Evolutionary conservation across 306 rosid species (phyloP).

Genomic region (Ormosia semicastrata): DNA sequence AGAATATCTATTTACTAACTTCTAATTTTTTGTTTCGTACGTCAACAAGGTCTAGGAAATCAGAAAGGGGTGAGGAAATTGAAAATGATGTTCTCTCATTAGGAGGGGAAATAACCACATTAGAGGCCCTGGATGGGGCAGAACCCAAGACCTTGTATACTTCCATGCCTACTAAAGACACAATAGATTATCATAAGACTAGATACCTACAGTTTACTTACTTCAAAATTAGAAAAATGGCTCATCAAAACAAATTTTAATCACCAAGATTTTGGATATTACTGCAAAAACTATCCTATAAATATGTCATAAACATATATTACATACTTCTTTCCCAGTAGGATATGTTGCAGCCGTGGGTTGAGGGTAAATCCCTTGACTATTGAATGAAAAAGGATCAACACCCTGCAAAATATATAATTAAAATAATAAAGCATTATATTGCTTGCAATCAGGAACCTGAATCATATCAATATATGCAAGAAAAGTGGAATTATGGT

Average conservation of each 20-base stretch:
- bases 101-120: neutral
- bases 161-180: neutral
- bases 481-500: conserved; percentile 4
- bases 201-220: neutral
- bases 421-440: neutral
- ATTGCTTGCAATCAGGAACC: conserved; percentile 8
- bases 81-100: neutral
- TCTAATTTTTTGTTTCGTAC: neutral
- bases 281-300: neutral
- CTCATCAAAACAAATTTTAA: neutral
- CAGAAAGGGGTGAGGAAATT: neutral
- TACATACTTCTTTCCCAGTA: conserved; percentile 75
- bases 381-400: conserved; percentile 72
- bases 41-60: neutral
- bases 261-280: neutral
- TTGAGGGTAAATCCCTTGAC: conserved; percentile 86
- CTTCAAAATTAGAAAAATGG: neutral
- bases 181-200: neutral
- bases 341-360: conserved; percentile 64
- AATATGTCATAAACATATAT: conserved; percentile 10
- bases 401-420: conserved; percentile 50
- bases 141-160: neutral
- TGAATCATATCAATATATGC: neutral
- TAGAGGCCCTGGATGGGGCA: neutral
- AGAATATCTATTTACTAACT: neutral